Evolutionary conservation across 2,329 filamentous ascomycete genomes (phyloP).

Genomic region (Paecilomyces sp.): DNA sequence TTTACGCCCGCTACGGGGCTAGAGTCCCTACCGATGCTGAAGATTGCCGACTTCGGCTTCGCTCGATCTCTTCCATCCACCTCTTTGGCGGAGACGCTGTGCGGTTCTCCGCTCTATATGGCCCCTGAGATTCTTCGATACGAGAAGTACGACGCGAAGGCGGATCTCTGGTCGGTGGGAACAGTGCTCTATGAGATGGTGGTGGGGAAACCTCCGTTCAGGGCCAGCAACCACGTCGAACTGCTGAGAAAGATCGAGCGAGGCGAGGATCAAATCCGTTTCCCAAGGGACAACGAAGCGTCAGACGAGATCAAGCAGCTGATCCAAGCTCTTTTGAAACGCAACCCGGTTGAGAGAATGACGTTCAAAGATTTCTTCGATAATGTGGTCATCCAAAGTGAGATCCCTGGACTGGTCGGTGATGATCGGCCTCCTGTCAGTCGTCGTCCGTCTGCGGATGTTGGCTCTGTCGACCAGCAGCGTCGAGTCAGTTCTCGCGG

Average conservation of each 20-base stretch:
- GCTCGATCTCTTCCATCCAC: slow-evolving; percentile 85
- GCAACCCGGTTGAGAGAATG: slow-evolving; percentile 76
- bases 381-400: slow-evolving; percentile 62
- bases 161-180: slow-evolving; percentile 94
- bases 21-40: slow-evolving; percentile 84
- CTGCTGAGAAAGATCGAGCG: slow-evolving; percentile 86
- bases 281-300: slow-evolving; percentile 64
- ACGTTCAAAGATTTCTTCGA: slow-evolving; percentile 81
- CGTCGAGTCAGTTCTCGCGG: not conserved
- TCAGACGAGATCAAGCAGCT: slow-evolving; percentile 72
- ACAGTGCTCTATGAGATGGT: slow-evolving; percentile 96
- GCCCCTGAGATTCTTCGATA: slow-evolving; percentile 95
- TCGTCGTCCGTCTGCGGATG: slow-evolving; percentile 13
- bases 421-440: slow-evolving; percentile 55
- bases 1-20: slow-evolving; percentile 75
- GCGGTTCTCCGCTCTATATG: slow-evolving; percentile 97
- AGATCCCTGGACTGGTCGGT: slow-evolving; percentile 73
- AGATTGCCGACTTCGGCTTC: slow-evolving; percentile 98
- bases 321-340: slow-evolving; percentile 74
- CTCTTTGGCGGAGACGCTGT: slow-evolving; percentile 89
- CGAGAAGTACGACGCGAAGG: slow-evolving; percentile 94
- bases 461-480: slow-evolving; percentile 6
- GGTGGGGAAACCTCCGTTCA: slow-evolving; percentile 80
- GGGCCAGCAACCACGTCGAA: slow-evolving; percentile 90
- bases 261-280: slow-evolving; percentile 76